Percentiles rank a stretch among this genome's conserved stretches.
Conservation (phyloP, 495 filamentous ascomycete species). For the Pseudomonodictys pantanalensis region DNA sequence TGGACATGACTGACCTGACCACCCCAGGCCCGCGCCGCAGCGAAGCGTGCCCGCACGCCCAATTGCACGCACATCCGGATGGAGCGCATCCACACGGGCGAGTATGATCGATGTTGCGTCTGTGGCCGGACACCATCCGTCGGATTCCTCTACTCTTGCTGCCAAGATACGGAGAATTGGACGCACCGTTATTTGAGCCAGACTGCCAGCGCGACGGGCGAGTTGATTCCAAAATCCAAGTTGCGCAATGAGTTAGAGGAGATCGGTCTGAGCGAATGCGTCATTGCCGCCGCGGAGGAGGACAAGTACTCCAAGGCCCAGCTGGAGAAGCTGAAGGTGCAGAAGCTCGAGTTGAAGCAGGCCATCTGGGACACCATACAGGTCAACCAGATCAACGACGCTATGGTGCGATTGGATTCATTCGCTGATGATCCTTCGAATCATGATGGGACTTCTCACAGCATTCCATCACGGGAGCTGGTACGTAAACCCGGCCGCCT, state of each 20-base stretch:
- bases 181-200: background rate
- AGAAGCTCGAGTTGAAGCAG: conserved; percentile 42
- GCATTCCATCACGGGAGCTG: background rate
- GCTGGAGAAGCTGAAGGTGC: conserved; percentile 43
- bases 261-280: conserved; percentile 41
- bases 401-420: background rate
- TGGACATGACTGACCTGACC: conserved; percentile 6
- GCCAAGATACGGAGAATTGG: conserved; percentile 47
- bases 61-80: conserved; percentile 60
- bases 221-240: conserved; percentile 18
- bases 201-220: background rate
- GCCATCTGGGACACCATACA: conserved; percentile 10
- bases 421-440: background rate
- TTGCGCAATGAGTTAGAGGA: conserved; percentile 31
- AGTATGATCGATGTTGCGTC: conserved; percentile 46
- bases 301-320: conserved; percentile 50
- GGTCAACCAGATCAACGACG: background rate
- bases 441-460: conserved; percentile 7
- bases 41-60: conserved; percentile 23
- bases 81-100: conserved; percentile 50
- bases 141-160: conserved; percentile 68
- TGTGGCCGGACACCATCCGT: conserved; percentile 51
- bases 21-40: conserved; percentile 14
- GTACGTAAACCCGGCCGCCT: background rate
- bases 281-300: conserved; percentile 50